These are phyloP conservation scores for Nasturtium officinale DNA, from an alignment of 345 rosid species.

Conservation along the genomic window DNA sequence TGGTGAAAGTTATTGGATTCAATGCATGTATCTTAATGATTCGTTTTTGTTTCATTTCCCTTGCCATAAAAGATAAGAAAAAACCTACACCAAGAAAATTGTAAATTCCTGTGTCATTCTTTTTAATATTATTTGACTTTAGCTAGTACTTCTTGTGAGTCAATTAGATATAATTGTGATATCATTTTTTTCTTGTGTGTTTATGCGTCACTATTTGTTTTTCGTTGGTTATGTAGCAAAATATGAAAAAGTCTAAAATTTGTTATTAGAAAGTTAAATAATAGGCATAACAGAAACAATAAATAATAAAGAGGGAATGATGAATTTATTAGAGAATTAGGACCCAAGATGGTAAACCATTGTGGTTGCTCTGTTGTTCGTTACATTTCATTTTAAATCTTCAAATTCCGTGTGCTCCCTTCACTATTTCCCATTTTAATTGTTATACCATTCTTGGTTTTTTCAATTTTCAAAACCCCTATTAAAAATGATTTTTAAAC, in stretches of 20 bases:
- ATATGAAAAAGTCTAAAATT: neutral
- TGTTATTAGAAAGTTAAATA: neutral
- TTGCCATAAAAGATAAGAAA: constrained; percentile 17
- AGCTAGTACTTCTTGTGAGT: neutral
- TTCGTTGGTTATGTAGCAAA: constrained; percentile 5
- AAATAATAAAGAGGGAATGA: constrained; percentile 15
- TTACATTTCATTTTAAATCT: constrained; percentile 30
- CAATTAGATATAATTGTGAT: neutral
- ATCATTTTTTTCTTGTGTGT: neutral
- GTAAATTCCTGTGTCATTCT: neutral
- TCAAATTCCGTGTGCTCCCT: constrained; percentile 42
- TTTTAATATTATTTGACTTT: neutral
- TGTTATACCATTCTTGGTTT: constrained; percentile 17
- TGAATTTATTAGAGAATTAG: constrained; percentile 14
- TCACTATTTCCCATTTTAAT: neutral
- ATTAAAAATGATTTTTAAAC: neutral
- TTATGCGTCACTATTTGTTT: neutral
- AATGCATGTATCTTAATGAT: constrained; percentile 31
- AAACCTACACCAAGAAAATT: neutral
- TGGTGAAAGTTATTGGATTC: constrained; percentile 28
- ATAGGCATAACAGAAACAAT: constrained; percentile 1
- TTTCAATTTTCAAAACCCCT: neutral
- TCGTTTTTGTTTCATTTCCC: constrained; percentile 23
- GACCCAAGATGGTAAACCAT: constrained; percentile 28
- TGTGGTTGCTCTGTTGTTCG: constrained; percentile 35